phyloP scores from a whole-genome alignment of 208 protist genomes.

The Trypanosoma rangeli region DNA sequence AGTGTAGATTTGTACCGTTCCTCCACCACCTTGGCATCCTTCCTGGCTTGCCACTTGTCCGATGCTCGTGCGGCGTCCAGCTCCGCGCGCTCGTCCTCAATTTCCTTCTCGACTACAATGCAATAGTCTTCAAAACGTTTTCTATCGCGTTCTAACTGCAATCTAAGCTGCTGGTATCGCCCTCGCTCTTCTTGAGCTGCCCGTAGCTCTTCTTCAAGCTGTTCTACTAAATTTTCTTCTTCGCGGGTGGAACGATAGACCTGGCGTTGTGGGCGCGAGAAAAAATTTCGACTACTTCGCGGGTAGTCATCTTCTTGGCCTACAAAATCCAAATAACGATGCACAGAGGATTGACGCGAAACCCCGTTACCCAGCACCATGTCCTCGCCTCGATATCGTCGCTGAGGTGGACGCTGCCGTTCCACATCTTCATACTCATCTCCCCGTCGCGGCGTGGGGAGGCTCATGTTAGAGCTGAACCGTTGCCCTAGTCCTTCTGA shows the following conservation, averaged over 20 bases:
- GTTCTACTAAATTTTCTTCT: slow-evolving; percentile 68
- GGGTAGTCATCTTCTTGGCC: slow-evolving; percentile 36
- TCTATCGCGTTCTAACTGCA: slow-evolving; percentile 77
- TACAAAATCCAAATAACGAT: slow-evolving; percentile 35
- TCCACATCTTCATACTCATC: slow-evolving; percentile 1
- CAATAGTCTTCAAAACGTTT: slow-evolving; percentile 76
- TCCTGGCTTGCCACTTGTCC: slow-evolving; percentile 54
- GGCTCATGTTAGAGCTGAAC: slow-evolving; percentile 2
- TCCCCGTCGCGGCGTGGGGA: slow-evolving; percentile 1
- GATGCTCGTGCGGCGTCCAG: slow-evolving; percentile 41
- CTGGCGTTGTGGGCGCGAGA: slow-evolving; percentile 31
- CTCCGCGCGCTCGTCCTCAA: slow-evolving; percentile 64
- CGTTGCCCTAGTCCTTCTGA: slow-evolving; percentile 5
- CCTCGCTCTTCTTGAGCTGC: slow-evolving; percentile 77
- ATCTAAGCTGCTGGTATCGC: slow-evolving; percentile 52
- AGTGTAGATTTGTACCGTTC: slow-evolving; percentile 74
- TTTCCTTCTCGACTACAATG: slow-evolving; percentile 50
- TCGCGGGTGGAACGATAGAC: slow-evolving; percentile 26
- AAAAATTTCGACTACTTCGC: slow-evolving; percentile 52
- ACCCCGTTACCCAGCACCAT: slow-evolving; percentile 13
- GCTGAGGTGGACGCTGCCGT: slow-evolving; percentile 10
- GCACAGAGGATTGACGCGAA: not conserved
- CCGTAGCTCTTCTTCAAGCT: slow-evolving; percentile 74
- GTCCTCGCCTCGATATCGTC: slow-evolving; percentile 12
- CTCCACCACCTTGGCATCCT: slow-evolving; percentile 67